Evolutionary conservation across 148 eudicot species (phyloP).

Genomic region (Camellia granthamiana): DNA sequence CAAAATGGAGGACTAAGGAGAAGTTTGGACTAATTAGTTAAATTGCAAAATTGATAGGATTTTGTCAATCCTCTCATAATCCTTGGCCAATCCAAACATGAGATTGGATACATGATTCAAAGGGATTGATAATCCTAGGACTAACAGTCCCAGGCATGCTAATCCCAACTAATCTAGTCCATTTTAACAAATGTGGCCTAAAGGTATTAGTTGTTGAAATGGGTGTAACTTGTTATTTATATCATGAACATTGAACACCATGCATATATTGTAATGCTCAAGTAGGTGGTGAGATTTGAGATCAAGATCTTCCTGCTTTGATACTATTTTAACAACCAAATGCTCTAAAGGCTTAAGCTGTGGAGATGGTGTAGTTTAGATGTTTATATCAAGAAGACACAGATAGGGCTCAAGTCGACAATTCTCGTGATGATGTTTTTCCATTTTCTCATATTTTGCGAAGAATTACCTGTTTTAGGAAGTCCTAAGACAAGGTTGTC

Average conservation of each 20-base stretch:
- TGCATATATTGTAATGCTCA: neutral
- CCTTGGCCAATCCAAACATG: too few species aligned
- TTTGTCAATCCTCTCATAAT: too few species aligned
- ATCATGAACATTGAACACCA: too few species aligned
- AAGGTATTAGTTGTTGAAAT: slow-evolving; percentile 1
- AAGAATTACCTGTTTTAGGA: neutral
- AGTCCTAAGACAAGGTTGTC: slow-evolving; percentile 5
- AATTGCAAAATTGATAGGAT: too few species aligned
- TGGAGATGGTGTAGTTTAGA: neutral
- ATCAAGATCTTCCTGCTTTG: slow-evolving; percentile 5
- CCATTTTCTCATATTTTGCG: neutral
- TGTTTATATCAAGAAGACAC: neutral
- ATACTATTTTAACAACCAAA: neutral
- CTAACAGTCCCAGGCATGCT: too few species aligned
- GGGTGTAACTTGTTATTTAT: neutral
- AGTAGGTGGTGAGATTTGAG: neutral
- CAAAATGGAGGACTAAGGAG: too few species aligned
- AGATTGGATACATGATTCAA: too few species aligned
- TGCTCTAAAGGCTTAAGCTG: neutral
- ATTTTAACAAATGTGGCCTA: neutral
- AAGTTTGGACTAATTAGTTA: too few species aligned
- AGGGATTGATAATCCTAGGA: too few species aligned
- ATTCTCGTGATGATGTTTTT: neutral
- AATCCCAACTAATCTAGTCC: too few species aligned
- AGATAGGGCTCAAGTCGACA: neutral